Conservation (phyloP, 495 filamentous ascomycete species). For the Penicillium macrosclerotiorum region DNA sequence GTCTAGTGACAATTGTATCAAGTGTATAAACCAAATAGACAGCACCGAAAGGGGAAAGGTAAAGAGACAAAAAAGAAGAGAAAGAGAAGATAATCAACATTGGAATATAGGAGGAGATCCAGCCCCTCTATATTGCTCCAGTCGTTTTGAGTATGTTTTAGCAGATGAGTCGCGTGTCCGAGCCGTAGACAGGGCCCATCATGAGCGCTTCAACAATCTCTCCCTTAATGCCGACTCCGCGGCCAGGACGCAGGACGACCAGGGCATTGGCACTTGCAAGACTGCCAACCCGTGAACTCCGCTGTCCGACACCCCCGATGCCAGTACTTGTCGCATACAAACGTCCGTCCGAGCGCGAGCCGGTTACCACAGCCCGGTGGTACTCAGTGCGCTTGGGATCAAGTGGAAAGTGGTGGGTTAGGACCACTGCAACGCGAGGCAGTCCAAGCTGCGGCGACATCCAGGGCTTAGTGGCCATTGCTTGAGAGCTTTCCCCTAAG, state of each 20-base stretch:
- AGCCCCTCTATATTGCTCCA: slow-evolving; percentile 11
- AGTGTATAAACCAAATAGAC: not conserved
- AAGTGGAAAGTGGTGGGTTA: slow-evolving; percentile 68
- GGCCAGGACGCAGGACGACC: slow-evolving; percentile 65
- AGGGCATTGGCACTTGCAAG: slow-evolving; percentile 84
- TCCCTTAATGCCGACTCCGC: slow-evolving; percentile 50
- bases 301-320: slow-evolving; percentile 57
- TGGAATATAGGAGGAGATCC: too few species aligned
- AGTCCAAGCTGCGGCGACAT: slow-evolving; percentile 54
- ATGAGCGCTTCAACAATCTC: slow-evolving; percentile 58
- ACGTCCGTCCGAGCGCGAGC: slow-evolving; percentile 59
- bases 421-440: slow-evolving; percentile 64
- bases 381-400: slow-evolving; percentile 82
- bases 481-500: slow-evolving; percentile 31
- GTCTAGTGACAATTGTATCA: slow-evolving; percentile 6
- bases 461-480: slow-evolving; percentile 18
- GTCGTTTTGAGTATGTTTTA: slow-evolving; percentile 10
- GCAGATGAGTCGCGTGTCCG: slow-evolving; percentile 26
- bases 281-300: slow-evolving; percentile 87
- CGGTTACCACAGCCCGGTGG: slow-evolving; percentile 69
- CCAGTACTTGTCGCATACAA: slow-evolving; percentile 83
- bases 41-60: slow-evolving; percentile 5
- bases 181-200: slow-evolving; percentile 49
- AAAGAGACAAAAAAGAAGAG: slow-evolving; percentile 4
- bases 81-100: slow-evolving; percentile 8